Percentiles rank a stretch among this genome's conserved stretches.
phyloP scores from a whole-genome alignment of 1,284 basidiomycete species.

The Ceratobasidium theobromae region DNA sequence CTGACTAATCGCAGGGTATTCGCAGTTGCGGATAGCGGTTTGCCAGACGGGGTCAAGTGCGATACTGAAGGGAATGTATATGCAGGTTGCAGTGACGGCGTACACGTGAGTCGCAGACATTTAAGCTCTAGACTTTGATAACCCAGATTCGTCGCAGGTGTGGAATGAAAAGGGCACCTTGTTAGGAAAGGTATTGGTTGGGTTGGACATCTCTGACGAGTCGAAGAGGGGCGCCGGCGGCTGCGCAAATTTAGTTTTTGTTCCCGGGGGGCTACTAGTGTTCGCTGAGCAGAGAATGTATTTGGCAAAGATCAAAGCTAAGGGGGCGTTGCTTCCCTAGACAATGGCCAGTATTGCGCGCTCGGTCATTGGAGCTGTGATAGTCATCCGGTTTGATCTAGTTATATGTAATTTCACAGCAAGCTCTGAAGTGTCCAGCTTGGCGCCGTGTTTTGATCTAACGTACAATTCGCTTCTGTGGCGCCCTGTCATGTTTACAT shows the following conservation, averaged over 20 bases:
- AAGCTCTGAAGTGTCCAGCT: no score
- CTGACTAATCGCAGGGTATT: constrained; percentile 70
- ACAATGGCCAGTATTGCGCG: no score
- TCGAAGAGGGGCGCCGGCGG: constrained; percentile 37
- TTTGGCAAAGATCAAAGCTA: constrained; percentile 56
- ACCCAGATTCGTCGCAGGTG: constrained; percentile 47
- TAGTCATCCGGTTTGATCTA: no score
- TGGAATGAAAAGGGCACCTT: constrained; percentile 64
- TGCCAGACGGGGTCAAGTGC: constrained; percentile 61
- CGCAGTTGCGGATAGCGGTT: constrained; percentile 65
- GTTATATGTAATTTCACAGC: no score
- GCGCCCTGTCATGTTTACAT: no score
- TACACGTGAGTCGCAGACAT: constrained; percentile 50
- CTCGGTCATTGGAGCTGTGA: no score
- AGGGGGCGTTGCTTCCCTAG: constrained; percentile 29
- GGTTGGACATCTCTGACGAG: constrained; percentile 36
- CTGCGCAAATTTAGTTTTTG: constrained; percentile 68
- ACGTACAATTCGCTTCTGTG: no score
- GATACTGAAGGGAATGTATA: constrained; percentile 70
- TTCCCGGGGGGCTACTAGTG: constrained; percentile 63
- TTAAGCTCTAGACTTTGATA: constrained; percentile 9
- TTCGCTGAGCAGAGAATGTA: constrained; percentile 67
- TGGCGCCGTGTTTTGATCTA: no score
- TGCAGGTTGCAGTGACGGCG: constrained; percentile 68
- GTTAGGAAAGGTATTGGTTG: constrained; percentile 73